Base-by-base conservation (phyloP, 1,139 yeast species). In the Candida tetrigidarum region DNA sequence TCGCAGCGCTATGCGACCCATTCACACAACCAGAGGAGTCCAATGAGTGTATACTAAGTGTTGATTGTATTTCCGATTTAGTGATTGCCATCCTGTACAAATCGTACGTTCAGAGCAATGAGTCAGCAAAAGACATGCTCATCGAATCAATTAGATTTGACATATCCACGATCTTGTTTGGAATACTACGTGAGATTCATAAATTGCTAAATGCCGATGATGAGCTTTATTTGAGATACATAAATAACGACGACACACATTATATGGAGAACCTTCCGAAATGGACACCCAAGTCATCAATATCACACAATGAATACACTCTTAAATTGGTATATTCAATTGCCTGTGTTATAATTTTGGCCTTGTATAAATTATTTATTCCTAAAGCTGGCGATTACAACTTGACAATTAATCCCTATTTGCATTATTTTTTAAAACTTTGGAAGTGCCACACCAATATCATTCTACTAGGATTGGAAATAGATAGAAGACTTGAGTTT, bases 371-470 rank as follows among this genome's bases (percentile, higher is more conserved):
- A 56, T 58, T 84, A 18, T 81, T 78, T 44, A 55, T 49, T 16
- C 63, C 66, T n/a, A 55, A 44, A 11, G 48, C 55, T n/a, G 64
- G 57, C 8, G 63, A 42, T 2, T 64, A 66, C 37, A 78, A 76
- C 49, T 55, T 79, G 14, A 69, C 76, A 12, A 48, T 76, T 37
- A 84, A 84, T 54, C 93, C 93, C 9, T 86, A 83, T 54, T 59
- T 83, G 41, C 77, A 76, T 29, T 69, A 73, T 41, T 75, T 82
- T 45, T 64, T 83, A 7, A 78, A 79, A 38, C 57, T 81, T 9
- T 86, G 92, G 91, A 83, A 82, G 55, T 73, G 80, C 39, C 80
- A 81, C 52, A 82, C 90, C 2, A 76, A 74, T 47, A 71, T 83
- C 5, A 71, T 85, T 0, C 59, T 78, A 7, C 61, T 80, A 6